Evolutionary conservation across 495 filamentous ascomycete genomes (phyloP), one percentile per base, ranked within the genome.

Genomic region (Talaromyces liani): DNA sequence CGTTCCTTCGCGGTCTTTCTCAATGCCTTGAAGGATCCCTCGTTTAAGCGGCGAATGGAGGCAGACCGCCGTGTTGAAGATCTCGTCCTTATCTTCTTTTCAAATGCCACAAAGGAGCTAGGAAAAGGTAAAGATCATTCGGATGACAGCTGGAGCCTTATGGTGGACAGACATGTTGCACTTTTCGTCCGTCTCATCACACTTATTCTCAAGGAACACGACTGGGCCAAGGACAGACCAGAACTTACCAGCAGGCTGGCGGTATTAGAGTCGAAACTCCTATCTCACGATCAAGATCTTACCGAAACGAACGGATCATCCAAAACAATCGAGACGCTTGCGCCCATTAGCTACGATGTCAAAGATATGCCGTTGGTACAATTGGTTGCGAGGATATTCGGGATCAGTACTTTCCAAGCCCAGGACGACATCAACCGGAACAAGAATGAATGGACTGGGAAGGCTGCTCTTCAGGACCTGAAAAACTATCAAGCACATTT

Each of bases 341-440:
- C 90, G 9, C 91, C 93, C 2, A 72, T 94, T 55, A 94, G 86
- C 72, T 92, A 96, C 70, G 88, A 96, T 72, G 87, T 97, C 58
- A 96, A 92, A 77, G 95, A 99, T 70, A 99, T 99, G 95, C 87
- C 86, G 22, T 83, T 97, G 73, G 95, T 97, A 29, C 88, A 92
- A 71, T 82, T 87, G 57, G 93, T 98, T 25, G 86, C 87, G 51
- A 87, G 82, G 62, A 89, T 97, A 61, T 99, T 97, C 72, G 88
- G 87, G 49, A 81, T 92, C 60, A 84, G 85, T 47, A 84, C 87
- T 51, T 81, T 84, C 3, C 87, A 91, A 57, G 88, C 90, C 24
- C 95, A 98, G 73, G 80, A 80, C 24, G 92, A 97, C 67, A 90
- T 99, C 67, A 88, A 95, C 75, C 84, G 83, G 18, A 82, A 96